A percentile compares a stretch with the other conserved stretches of the same genome.
Conservation (phyloP, 257 asterid genomes). For the Echium plantagineum region DNA sequence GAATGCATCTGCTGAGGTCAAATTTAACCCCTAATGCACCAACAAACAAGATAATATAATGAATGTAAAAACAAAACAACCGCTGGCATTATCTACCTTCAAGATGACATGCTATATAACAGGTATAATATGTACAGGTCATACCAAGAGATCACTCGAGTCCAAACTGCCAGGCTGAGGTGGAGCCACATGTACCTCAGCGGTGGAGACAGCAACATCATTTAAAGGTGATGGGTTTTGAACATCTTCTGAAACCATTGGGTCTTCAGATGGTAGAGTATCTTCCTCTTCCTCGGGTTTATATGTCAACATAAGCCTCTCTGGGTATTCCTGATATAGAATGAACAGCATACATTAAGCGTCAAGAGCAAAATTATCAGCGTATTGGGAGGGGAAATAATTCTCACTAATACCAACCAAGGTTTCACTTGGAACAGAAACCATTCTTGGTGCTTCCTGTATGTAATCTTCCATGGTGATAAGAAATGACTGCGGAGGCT, state of each 20-base stretch:
- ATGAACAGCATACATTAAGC: background rate
- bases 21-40: slow-evolving; percentile 57
- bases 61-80: slow-evolving; percentile 11
- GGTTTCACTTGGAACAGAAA: slow-evolving; percentile 33
- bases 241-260: slow-evolving; percentile 32
- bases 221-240: slow-evolving; percentile 33
- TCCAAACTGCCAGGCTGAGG: slow-evolving; percentile 42
- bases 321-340: slow-evolving; percentile 71
- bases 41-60: slow-evolving; percentile 4
- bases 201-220: slow-evolving; percentile 33
- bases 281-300: slow-evolving; percentile 55
- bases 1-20: slow-evolving; percentile 40
- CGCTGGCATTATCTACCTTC: background rate
- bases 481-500: slow-evolving; percentile 52
- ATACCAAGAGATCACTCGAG: slow-evolving; percentile 76
- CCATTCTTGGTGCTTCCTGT: slow-evolving; percentile 42
- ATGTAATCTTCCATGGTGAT: slow-evolving; percentile 50
- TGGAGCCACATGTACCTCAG: slow-evolving; percentile 29
- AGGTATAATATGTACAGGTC: background rate
- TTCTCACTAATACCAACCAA: slow-evolving; percentile 21
- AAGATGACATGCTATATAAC: background rate
- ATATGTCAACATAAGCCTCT: slow-evolving; percentile 89
- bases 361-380: background rate
- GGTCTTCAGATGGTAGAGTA: slow-evolving; percentile 53
- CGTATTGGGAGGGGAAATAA: background rate